A percentile compares a stretch with the other conserved stretches of the same genome.
phyloP scores from a whole-genome alignment of 1,284 basidiomycete species.

The Melampsora abietis-canadensis region DNA sequence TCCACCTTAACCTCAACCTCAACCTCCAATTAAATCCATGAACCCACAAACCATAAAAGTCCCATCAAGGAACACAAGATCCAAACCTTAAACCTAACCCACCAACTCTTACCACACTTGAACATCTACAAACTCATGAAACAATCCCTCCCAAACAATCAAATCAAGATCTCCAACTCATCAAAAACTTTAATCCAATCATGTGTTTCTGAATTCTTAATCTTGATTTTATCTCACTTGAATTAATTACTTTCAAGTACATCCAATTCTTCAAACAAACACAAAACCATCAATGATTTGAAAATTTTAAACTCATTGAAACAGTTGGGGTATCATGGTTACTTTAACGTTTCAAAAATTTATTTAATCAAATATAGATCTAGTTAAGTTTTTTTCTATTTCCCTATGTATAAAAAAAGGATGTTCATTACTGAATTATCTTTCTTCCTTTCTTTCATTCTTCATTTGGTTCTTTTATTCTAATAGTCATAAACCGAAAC shows the following conservation, averaged over 20 bases:
- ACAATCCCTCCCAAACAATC: constrained; percentile 16
- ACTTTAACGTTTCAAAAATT: constrained; percentile 32
- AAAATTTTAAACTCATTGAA: constrained; percentile 16
- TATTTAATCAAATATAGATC: constrained; percentile 38
- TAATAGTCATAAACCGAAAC: too few relatives aligned
- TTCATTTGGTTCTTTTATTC: not conserved
- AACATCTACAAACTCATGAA: constrained; percentile 30
- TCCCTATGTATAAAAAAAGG: too few relatives aligned
- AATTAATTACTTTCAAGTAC: not conserved
- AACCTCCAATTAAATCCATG: too few relatives aligned
- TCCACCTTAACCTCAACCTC: too few relatives aligned
- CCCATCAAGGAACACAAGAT: constrained; percentile 77
- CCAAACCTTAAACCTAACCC: constrained; percentile 85
- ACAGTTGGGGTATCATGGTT: constrained; percentile 22
- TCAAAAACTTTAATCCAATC: constrained; percentile 28
- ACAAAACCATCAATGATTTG: constrained; percentile 26
- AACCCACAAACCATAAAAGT: too few relatives aligned
- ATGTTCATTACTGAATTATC: too few relatives aligned
- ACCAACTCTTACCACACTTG: constrained; percentile 69
- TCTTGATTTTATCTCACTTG: constrained; percentile 17
- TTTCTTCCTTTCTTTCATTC: not conserved
- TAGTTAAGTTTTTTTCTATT: not conserved
- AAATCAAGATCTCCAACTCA: constrained; percentile 32
- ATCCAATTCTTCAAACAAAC: too few relatives aligned
- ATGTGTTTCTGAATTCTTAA: constrained; percentile 37